phyloP scores from a whole-genome alignment of 2,329 filamentous ascomycete genomes.

The Trichoderma breve region DNA sequence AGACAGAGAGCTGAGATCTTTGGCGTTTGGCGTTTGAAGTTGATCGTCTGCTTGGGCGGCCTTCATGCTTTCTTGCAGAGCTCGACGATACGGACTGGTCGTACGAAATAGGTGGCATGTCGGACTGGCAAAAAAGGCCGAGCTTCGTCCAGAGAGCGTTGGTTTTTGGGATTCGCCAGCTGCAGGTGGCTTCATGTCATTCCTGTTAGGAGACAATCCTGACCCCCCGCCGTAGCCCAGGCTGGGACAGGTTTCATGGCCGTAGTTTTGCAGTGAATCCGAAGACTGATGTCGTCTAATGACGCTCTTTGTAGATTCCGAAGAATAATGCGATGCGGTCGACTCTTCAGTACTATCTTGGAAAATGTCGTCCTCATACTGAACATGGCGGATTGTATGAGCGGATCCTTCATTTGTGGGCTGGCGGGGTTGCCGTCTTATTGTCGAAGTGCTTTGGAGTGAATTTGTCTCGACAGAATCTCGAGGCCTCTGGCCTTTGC shows the following conservation, averaged over 20 bases:
- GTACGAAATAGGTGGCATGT: constrained; percentile 52
- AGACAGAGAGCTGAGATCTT: constrained; percentile 43
- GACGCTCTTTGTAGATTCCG: background rate
- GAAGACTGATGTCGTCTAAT: background rate
- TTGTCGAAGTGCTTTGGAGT: background rate
- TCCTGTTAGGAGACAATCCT: constrained; percentile 19
- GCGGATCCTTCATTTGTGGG: constrained; percentile 17
- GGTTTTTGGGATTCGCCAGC: constrained; percentile 28
- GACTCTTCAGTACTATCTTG: constrained; percentile 16
- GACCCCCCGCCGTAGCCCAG: constrained; percentile 18
- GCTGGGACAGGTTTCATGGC: constrained; percentile 21
- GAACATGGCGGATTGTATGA: constrained; percentile 36
- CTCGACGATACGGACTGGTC: constrained; percentile 55
- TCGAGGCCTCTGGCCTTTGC: too few species aligned
- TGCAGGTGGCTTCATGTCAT: constrained; percentile 4
- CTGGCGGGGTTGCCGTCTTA: background rate
- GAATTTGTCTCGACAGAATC: background rate
- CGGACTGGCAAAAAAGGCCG: constrained; percentile 53
- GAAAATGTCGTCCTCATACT: constrained; percentile 36
- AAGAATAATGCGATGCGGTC: background rate
- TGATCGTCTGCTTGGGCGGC: constrained; percentile 32
- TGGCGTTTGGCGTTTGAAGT: constrained; percentile 31
- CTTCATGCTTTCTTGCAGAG: constrained; percentile 47
- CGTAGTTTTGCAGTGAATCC: background rate
- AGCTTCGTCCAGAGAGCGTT: constrained; percentile 41